phyloP scores from a whole-genome alignment of 345 rosid species.

The Eucalyptus regnans region DNA sequence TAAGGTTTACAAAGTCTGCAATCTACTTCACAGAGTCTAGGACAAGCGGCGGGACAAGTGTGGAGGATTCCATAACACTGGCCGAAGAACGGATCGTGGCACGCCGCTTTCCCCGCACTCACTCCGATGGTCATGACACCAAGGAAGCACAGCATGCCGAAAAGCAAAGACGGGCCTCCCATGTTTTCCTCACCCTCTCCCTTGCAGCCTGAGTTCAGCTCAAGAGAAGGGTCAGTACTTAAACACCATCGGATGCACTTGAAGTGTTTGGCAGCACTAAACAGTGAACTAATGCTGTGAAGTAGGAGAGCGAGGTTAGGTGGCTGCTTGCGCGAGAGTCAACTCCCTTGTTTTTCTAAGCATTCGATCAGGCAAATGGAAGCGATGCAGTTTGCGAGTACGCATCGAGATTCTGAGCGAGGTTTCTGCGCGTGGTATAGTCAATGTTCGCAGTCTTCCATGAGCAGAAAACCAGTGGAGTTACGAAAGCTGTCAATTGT shows the following conservation, averaged over 20 bases:
- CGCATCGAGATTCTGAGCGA: neutral
- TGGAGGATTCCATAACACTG: slow-evolving; percentile 5
- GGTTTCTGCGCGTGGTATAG: neutral
- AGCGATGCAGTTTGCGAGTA: neutral
- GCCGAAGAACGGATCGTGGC: neutral
- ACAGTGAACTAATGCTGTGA: neutral
- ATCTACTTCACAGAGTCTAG: neutral
- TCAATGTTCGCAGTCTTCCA: neutral
- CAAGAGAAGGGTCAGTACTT: neutral
- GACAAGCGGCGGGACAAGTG: slow-evolving; percentile 6
- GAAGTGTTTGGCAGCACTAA: neutral
- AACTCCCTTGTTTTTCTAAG: neutral
- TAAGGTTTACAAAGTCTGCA: slow-evolving; percentile 2
- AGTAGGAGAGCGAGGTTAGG: neutral
- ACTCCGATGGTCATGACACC: neutral
- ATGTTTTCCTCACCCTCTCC: neutral
- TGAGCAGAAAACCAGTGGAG: neutral
- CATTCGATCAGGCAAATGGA: neutral
- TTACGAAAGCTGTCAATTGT: neutral
- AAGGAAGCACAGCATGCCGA: neutral
- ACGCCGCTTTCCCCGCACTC: neutral
- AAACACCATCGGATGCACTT: neutral
- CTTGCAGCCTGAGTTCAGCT: neutral
- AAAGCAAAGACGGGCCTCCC: neutral
- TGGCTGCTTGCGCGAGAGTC: neutral